Base-by-base conservation (phyloP, 495 filamentous ascomycete species). In the Bombardia bombarda region DNA sequence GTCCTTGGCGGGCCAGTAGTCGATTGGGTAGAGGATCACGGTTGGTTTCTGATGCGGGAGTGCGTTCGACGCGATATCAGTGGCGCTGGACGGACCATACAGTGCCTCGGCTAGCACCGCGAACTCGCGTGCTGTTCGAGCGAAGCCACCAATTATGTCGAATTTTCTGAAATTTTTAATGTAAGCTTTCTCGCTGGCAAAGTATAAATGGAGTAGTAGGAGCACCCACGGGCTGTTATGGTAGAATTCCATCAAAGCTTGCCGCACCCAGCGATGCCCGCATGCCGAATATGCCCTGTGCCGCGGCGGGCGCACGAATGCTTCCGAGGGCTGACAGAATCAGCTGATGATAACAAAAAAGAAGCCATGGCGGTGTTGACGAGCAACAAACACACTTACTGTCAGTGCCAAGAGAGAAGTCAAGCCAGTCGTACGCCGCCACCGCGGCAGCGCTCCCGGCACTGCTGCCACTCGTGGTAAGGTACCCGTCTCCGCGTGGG, bases 321-420 rank as follows among this genome's bases (percentile, higher is more conserved):
- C 46, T 49, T 4, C 46, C 46, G 10, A 38, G 35, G 8, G 46
- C n/a, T n/a, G n/a, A n/a, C n/a, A n/a, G n/a, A n/a, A n/a, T n/a
- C n/a, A n/a, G n/a, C n/a, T n/a, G n/a, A n/a, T n/a, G n/a, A n/a
- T n/a, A n/a, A n/a, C n/a, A n/a, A n/a, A n/a, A n/a, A n/a, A n/a
- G n/a, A n/a, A n/a, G n/a, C n/a, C n/a, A n/a, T n/a, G n/a, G n/a
- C n/a, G n/a, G n/a, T n/a, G n/a, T n/a, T n/a, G n/a, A n/a, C n/a
- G n/a, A n/a, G n/a, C n/a, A n/a, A n/a, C n/a, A n/a, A n/a, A n/a
- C n/a, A n/a, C n/a, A n/a, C n/a, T n/a, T n/a, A n/a, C n/a, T 49
- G 17, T 49, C 46, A 4, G 40, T 49, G 3, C 40, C 46, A 34
- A 49, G 17, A 0, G 46, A 18, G 19, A 39, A 39, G 18, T 49